These are phyloP conservation scores for Yarrowia phangngaensis DNA, from an alignment of 805 yeast species.

Conservation along the genomic window DNA sequence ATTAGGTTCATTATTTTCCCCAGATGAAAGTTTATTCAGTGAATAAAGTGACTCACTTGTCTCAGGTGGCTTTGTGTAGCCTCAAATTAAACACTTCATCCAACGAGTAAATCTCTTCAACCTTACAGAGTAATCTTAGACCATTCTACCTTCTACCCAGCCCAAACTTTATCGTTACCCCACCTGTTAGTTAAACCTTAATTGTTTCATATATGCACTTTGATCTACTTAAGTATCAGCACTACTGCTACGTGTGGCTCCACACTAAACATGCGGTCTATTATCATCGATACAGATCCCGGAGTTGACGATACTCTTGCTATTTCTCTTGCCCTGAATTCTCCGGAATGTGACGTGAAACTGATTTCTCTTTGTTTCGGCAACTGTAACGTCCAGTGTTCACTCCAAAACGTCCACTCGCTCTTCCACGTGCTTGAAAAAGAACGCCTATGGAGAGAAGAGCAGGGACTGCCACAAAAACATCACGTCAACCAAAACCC, in stretches of 20 bases:
- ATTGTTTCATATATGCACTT: too few relatives aligned
- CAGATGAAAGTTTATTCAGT: too few relatives aligned
- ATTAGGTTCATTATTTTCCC: too few relatives aligned
- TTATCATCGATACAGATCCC: conserved; percentile 45
- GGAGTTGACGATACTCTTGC: conserved; percentile 46
- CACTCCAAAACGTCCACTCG: conserved; percentile 40
- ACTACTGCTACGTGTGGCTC: background rate
- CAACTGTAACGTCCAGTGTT: conserved; percentile 39
- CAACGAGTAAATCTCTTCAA: too few relatives aligned
- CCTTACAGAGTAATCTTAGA: too few relatives aligned
- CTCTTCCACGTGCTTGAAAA: conserved; percentile 39
- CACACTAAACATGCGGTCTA: conserved; percentile 5
- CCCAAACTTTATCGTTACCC: too few relatives aligned
- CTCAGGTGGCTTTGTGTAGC: too few relatives aligned
- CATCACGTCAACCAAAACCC: conserved; percentile 38
- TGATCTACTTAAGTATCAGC: too few relatives aligned
- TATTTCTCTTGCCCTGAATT: conserved; percentile 39
- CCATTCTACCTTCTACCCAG: too few relatives aligned
- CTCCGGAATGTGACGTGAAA: conserved; percentile 36
- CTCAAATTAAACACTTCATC: too few relatives aligned
- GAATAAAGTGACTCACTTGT: too few relatives aligned
- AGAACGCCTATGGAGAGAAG: conserved; percentile 36
- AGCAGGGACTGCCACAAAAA: conserved; percentile 30
- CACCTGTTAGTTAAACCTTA: too few relatives aligned
- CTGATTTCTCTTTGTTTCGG: conserved; percentile 42